Evolutionary conservation across 768 basidiomycete species (phyloP), one percentile per base, ranked within the genome.

Genomic region (Leccinum variicolor): DNA sequence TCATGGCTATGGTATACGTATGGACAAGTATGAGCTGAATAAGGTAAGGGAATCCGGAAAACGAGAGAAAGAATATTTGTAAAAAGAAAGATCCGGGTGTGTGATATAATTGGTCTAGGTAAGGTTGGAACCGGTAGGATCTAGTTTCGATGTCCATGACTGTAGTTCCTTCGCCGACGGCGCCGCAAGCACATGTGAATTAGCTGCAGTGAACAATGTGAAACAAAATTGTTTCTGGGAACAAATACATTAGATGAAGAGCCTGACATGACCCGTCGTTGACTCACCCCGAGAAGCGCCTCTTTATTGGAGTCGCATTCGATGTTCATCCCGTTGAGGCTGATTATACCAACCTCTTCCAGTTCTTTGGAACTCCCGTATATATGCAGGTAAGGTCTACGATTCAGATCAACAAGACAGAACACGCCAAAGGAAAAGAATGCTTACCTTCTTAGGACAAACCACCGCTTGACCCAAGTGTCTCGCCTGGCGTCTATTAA

Each of bases 221-320:
- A 97, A 95, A 14, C 87, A 89, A 72, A 86, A 88, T 33, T 80
- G 84, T 80, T 87, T 91, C 94, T 94, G 68, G 29, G 26, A 50
- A 21, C 54, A 50, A 47, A 56, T 8, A 50, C 15, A 51, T 62
- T 41, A 64, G 55, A 39, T 17, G 11, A 57, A 34, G 29, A 45
- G 7, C 13, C 28, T 13, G 28, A 28, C 21, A 19, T 8, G 1
- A 6, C n/a, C 29, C 19, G 53, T 19, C 17, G 11, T 50, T 21
- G 54, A 60, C 91, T 73, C 70, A 94, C 94, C 65, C 90, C 92
- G 31, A 94, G 81, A 31, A 97, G 78, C n/a, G 75, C 75, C 72
- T 94, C 94, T 72, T 98, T 94, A 62, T 90, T 87, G 39, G 90
- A 84, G 69, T 91, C 92, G 64, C 83, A 84, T 68, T 92, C 91